phyloP scores from a whole-genome alignment of 208 protist genomes.

The Porcisia hertigi region DNA sequence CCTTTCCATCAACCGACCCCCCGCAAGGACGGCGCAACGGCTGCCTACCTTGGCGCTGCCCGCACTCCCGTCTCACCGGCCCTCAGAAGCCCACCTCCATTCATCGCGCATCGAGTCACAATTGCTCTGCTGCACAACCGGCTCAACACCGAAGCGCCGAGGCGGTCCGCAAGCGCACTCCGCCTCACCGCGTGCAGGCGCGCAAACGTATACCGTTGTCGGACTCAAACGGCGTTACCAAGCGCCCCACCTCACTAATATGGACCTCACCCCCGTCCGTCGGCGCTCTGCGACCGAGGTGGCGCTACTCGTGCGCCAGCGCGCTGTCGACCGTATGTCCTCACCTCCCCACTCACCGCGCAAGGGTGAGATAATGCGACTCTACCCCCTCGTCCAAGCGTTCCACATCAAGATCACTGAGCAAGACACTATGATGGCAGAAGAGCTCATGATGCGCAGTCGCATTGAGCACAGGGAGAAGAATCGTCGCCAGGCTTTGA shows the following conservation, averaged over 20 bases:
- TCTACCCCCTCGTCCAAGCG: constrained; percentile 35
- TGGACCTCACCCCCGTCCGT: neutral
- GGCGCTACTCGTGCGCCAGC: constrained; percentile 21
- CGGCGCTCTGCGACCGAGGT: constrained; percentile 22
- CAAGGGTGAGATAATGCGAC: constrained; percentile 19
- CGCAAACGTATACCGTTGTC: neutral
- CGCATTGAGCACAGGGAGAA: constrained; percentile 43
- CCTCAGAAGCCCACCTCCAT: neutral
- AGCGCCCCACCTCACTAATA: neutral
- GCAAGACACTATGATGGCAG: constrained; percentile 39
- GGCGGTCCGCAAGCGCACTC: neutral
- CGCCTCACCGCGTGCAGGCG: neutral
- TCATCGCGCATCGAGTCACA: neutral
- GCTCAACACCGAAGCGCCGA: too few relatives aligned
- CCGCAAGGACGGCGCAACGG: neutral
- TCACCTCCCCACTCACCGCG: neutral
- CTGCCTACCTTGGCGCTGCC: neutral
- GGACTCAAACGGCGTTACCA: too few relatives aligned
- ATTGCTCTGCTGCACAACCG: neutral
- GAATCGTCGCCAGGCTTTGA: constrained; percentile 23
- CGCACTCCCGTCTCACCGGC: neutral
- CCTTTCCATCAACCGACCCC: neutral
- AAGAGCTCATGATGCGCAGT: constrained; percentile 43
- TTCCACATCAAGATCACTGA: constrained; percentile 26
- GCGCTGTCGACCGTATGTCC: neutral